Conservation (phyloP, 2,329 filamentous ascomycete genomes). For the Tolypocladium amazonense region DNA sequence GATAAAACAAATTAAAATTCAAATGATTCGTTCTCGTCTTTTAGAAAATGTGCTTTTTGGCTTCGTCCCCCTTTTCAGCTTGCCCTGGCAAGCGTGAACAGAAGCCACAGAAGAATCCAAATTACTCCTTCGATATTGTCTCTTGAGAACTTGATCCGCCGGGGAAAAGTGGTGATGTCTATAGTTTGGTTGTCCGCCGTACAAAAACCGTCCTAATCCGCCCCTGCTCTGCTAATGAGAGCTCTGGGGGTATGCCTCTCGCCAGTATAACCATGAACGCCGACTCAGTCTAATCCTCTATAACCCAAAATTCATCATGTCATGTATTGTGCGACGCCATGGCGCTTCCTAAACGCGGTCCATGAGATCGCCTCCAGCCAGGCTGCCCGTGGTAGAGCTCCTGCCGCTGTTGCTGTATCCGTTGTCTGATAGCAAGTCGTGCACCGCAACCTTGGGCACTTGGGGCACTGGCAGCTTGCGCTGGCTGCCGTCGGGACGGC, state of each 20-base stretch:
- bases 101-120: neutral
- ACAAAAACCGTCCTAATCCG: constrained; percentile 6
- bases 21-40: constrained; percentile 7
- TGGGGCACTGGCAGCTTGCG: constrained; percentile 86
- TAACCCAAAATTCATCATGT: constrained; percentile 27
- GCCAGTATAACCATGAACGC: constrained; percentile 21
- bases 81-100: neutral
- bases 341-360: constrained; percentile 34
- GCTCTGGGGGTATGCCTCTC: constrained; percentile 1
- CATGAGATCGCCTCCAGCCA: constrained; percentile 61
- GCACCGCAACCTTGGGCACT: constrained; percentile 79
- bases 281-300: constrained; percentile 29
- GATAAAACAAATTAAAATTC: constrained; percentile 10
- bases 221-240: constrained; percentile 6
- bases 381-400: constrained; percentile 67
- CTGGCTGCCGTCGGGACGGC: constrained; percentile 74
- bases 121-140: neutral
- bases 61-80: neutral
- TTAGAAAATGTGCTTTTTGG: neutral
- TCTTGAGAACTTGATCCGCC: neutral
- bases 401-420: constrained; percentile 63
- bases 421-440: constrained; percentile 65
- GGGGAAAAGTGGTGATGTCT: constrained; percentile 8
- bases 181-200: constrained; percentile 8
- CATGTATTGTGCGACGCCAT: constrained; percentile 17